Base-by-base conservation (phyloP, 2,329 filamentous ascomycete species). In the Aspergillus sp. region DNA sequence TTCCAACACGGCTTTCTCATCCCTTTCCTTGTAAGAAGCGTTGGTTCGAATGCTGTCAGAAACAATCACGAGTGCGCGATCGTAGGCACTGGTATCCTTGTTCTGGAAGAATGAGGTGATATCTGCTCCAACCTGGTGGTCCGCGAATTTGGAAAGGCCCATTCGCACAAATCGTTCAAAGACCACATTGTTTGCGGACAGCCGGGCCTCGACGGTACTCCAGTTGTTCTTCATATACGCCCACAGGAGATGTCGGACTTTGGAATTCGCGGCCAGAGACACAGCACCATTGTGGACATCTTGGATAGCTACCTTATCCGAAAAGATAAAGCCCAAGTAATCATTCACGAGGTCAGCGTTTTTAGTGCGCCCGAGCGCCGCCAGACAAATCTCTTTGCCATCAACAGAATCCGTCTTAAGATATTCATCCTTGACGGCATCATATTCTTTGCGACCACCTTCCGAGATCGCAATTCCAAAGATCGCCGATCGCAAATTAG, bases 141-240 rank as follows among this genome's bases (percentile, higher is more conserved):
- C 84, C 3, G 87, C 81, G 65, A 94, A 97, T 63, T 87, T 86
- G 60, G 81, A 82, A 57, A 98, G 73, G 41, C 83, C 83, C 57
- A 86, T 76, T 58, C 87, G 84, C 59, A 98, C 73, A 71, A 95
- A 95, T 43, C 91, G 84, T 71, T 98, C 91, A 13, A 96, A 76
- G 3, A 96, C 82, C 25, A 96, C 85, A 53, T 89, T 86, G 72
- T 96, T 96, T 38, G 77, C 76, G 65, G 80, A 83, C 47, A 97
- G 77, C 67, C 85, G 86, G 51, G 81, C 73, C 45, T 84, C 78
- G 41, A 95, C 79, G 32, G 79, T 75, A 25, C 81, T 76, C 87
- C 91, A 98, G 72, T 95, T 85, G 39, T 80, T 76, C 71, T 90
- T 88, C 62, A 96, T 80, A 69, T 86, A 95, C 46, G 84, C 74